Evolutionary conservation across 1,139 yeast genomes (phyloP), one percentile per base, ranked within the genome.

Genomic region (Lodderomyces metapsilosis): DNA sequence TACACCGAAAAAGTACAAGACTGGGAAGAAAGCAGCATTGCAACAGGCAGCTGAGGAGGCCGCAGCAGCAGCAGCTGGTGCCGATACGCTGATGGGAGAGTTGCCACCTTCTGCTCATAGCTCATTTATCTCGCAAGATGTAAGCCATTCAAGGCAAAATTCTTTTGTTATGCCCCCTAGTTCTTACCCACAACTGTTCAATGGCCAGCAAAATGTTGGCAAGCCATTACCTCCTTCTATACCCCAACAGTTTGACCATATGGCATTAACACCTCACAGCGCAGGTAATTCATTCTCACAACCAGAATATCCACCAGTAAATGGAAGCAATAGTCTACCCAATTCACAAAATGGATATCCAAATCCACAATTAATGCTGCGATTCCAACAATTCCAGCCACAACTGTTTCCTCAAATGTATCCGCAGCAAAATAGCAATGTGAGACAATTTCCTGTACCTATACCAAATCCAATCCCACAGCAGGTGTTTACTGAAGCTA

Each of bases 1-100:
- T 10, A 58, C 70, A 2, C 68, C 72, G 0, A 71, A 71, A 54
- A 70, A 68, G 46, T 49, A 50, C 32, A 50, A 51, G 17, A 47
- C 49, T 5, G 52, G 47, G 4, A 42, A 46, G 21, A 44, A 51
- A 36, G 44, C 51, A n/a, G 46, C 49, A 15, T 17, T 45, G n/a
- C 48, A 50, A 47, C 43, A 49, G 27, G 46, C 46, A 12, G 44
- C 42, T 38, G 51, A 41, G 21, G 42, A 25, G 16, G 51, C 40
- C 1, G 44, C 39, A 5, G 50, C 44, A 11, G 47, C 44, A 9
- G 45, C 44, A 25, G 37, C 41, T 5, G 43, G 24, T 16, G 21
- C 20, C 9, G 24, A 32, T 17, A 25, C 23, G 37, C 21, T 36
- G 34, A 15, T 32, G 12, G 34, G 28, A 15, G 43, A 33, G n/a